Conservation (phyloP, 441 rosid species). For the Euphorbia corollata region DNA sequence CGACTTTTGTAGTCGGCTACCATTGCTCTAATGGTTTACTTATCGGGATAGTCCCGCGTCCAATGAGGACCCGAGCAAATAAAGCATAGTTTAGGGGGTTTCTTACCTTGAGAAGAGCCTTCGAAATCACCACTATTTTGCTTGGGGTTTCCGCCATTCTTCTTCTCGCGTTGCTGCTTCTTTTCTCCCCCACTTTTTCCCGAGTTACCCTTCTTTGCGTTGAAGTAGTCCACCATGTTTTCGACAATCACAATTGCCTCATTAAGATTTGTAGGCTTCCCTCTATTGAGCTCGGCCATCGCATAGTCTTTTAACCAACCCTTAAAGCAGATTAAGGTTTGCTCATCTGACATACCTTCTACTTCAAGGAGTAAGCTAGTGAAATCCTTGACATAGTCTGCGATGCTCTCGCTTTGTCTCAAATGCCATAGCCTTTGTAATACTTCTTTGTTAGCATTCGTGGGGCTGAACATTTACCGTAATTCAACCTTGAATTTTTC, state of each 20-base stretch:
- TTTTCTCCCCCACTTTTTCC: background rate
- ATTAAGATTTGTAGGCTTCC: background rate
- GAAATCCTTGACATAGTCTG: background rate
- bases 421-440: background rate
- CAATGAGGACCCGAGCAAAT: background rate
- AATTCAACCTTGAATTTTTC: background rate
- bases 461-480: background rate
- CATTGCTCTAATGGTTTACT: no score
- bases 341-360: background rate
- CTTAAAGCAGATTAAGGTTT: background rate
- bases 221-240: background rate
- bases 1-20: no score
- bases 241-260: background rate
- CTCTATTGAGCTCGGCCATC: background rate
- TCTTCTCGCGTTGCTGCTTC: background rate
- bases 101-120: background rate
- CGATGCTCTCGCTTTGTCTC: background rate
- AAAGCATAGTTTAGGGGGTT: background rate
- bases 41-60: background rate
- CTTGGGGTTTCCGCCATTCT: background rate
- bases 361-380: background rate
- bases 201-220: background rate
- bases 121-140: no score
- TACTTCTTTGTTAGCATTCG: background rate
- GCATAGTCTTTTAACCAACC: background rate